phyloP scores from a whole-genome alignment of 2,329 filamentous ascomycete genomes.

The Alternaria infectoria region DNA sequence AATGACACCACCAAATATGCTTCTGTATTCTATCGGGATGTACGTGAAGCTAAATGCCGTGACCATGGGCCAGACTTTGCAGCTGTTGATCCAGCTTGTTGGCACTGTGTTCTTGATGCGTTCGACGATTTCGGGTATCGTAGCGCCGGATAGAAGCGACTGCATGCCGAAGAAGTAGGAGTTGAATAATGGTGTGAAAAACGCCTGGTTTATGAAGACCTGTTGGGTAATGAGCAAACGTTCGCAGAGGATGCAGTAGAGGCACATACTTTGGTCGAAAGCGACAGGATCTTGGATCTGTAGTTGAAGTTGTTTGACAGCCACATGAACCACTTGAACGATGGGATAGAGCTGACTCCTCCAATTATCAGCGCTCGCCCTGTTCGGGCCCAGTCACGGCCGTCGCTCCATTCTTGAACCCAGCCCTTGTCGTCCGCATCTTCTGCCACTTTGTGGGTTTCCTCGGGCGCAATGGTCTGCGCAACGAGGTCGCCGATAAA shows the following conservation, averaged over 20 bases:
- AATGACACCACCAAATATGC: conserved; percentile 76
- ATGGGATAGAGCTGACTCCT: conserved; percentile 73
- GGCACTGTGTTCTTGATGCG: conserved; percentile 79
- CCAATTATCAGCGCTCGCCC: conserved; percentile 77
- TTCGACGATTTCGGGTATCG: conserved; percentile 67
- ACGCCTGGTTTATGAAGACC: conserved; percentile 77
- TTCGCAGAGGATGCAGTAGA: background rate
- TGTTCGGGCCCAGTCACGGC: conserved; percentile 62
- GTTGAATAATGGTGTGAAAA: conserved; percentile 74
- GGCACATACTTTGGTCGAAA: conserved; percentile 66
- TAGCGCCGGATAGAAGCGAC: conserved; percentile 63
- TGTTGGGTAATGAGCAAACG: conserved; percentile 12
- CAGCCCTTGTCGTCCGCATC: conserved; percentile 40
- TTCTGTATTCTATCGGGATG: conserved; percentile 77
- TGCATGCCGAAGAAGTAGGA: conserved; percentile 62
- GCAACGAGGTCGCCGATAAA: conserved; percentile 78
- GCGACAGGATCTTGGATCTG: conserved; percentile 70
- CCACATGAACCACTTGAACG: conserved; percentile 84
- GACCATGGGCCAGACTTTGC: conserved; percentile 87
- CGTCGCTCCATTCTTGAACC: conserved; percentile 51
- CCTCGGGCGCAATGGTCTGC: conserved; percentile 63
- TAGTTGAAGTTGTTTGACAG: conserved; percentile 86
- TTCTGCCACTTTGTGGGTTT: background rate
- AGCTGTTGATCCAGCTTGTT: conserved; percentile 75
- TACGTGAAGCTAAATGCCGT: conserved; percentile 89